These are phyloP conservation scores for Peribolospora kevripleyi DNA, from an alignment of 768 basidiomycete species.

Conservation along the genomic window DNA sequence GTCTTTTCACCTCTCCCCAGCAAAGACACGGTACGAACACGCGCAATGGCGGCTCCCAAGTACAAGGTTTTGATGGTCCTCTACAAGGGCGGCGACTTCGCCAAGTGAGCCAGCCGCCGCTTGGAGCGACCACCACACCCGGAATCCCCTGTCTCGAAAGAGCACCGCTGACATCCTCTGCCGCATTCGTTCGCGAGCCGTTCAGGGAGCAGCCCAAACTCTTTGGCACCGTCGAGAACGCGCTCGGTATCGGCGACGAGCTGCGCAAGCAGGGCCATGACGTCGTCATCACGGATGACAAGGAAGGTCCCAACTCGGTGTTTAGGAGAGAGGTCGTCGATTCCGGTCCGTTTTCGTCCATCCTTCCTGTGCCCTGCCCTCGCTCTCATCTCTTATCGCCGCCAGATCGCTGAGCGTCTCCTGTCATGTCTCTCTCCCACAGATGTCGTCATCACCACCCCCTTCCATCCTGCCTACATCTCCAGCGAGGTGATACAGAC, in stretches of 20 bases:
- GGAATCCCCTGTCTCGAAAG: no score
- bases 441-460: slow-evolving; percentile 7
- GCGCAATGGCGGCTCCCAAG: no score
- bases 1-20: no score
- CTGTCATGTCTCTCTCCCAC: not conserved
- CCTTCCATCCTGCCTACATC: slow-evolving; percentile 15
- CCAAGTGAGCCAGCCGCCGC: slow-evolving; percentile 7
- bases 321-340: slow-evolving; percentile 15
- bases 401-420: not conserved
- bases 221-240: slow-evolving; percentile 54
- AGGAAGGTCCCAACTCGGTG: slow-evolving; percentile 19
- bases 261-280: slow-evolving; percentile 18
- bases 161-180: slow-evolving; percentile 3
- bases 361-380: not conserved
- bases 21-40: no score
- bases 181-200: slow-evolving; percentile 43
- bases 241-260: slow-evolving; percentile 2
- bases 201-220: slow-evolving; percentile 48
- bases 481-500: slow-evolving; percentile 19
- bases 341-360: slow-evolving; percentile 1
- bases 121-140: not conserved
- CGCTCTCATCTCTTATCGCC: not conserved
- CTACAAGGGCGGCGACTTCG: slow-evolving; percentile 12
- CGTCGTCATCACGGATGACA: slow-evolving; percentile 22
- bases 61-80: slow-evolving; percentile 9